Evolutionary conservation across 805 yeast genomes (phyloP).

Genomic region (Lipomyces lipofer): DNA sequence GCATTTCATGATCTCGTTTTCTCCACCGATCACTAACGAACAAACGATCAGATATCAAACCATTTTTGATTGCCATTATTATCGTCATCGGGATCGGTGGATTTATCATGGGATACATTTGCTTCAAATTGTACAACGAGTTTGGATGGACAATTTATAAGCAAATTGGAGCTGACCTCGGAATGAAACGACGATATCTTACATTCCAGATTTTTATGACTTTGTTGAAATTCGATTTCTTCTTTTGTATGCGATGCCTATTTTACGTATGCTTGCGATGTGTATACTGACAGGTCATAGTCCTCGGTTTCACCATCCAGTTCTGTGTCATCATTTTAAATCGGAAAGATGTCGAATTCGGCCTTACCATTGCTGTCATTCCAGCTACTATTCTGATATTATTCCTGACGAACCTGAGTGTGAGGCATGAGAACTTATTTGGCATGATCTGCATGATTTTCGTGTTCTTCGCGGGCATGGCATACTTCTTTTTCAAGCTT

Average conservation of each 20-base stretch:
- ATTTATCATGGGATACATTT: slow-evolving; percentile 39
- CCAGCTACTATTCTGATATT: slow-evolving; percentile 48
- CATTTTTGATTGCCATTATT: slow-evolving; percentile 48
- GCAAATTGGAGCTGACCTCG: slow-evolving; percentile 50
- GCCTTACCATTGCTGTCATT: slow-evolving; percentile 48
- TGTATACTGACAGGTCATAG: slow-evolving; percentile 2
- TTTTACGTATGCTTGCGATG: slow-evolving; percentile 7
- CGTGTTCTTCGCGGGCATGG: slow-evolving; percentile 45
- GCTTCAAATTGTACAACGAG: slow-evolving; percentile 43
- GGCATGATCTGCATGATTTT: slow-evolving; percentile 39
- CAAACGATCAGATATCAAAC: slow-evolving; percentile 37
- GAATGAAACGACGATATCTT: slow-evolving; percentile 43
- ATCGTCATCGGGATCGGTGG: slow-evolving; percentile 44
- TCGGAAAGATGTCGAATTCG: slow-evolving; percentile 47
- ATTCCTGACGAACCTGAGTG: slow-evolving; percentile 43
- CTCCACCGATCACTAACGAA: not conserved
- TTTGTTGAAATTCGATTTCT: slow-evolving; percentile 46
- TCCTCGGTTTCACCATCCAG: slow-evolving; percentile 53
- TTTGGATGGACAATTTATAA: slow-evolving; percentile 53
- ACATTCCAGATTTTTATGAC: slow-evolving; percentile 46
- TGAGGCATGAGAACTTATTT: slow-evolving; percentile 40
- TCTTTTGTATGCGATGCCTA: too few species aligned
- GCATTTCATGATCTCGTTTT: slow-evolving; percentile 26
- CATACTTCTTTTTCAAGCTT: slow-evolving; percentile 50
- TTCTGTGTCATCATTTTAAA: slow-evolving; percentile 49